Conservation (phyloP, 768 basidiomycete species). For the Podaxis sp. region DNA sequence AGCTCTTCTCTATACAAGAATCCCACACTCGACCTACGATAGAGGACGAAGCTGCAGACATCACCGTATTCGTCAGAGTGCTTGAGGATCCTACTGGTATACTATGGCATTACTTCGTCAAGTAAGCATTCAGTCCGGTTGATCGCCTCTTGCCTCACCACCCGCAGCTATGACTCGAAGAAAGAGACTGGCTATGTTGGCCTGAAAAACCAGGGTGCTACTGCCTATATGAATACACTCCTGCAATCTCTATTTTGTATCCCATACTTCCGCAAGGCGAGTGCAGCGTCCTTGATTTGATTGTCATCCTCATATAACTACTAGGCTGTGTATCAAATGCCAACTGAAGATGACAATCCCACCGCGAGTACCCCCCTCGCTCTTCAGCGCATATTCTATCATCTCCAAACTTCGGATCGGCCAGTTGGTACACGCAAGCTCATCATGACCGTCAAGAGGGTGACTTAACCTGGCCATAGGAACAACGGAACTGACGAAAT, state of each 20-base stretch:
- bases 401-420: slow-evolving; percentile 94
- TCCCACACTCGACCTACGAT: slow-evolving; percentile 86
- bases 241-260: slow-evolving; percentile 96
- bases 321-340: slow-evolving; percentile 99
- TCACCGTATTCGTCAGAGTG: slow-evolving; percentile 95
- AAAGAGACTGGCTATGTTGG: slow-evolving; percentile 98
- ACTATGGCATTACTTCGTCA: slow-evolving; percentile 99
- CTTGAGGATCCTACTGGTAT: slow-evolving; percentile 98
- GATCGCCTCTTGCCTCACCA: slow-evolving; percentile 11
- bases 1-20: slow-evolving; percentile 83
- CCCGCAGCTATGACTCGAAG: slow-evolving; percentile 94
- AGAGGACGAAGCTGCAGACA: slow-evolving; percentile 92
- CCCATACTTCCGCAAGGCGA: slow-evolving; percentile 87
- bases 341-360: slow-evolving; percentile 92
- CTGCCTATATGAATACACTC: slow-evolving; percentile 99
- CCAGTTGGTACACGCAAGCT: slow-evolving; percentile 73
- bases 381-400: slow-evolving; percentile 97
- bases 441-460: neutral
- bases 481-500: slow-evolving; percentile 96
- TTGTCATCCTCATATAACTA: slow-evolving; percentile 11
- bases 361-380: slow-evolving; percentile 94
- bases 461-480: slow-evolving; percentile 43
- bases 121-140: slow-evolving; percentile 54
- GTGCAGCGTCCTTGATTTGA: slow-evolving; percentile 20
- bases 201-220: slow-evolving; percentile 98